Base-by-base conservation (phyloP, 169 alveolate genomes). In the Eimeria brunetti region DNA sequence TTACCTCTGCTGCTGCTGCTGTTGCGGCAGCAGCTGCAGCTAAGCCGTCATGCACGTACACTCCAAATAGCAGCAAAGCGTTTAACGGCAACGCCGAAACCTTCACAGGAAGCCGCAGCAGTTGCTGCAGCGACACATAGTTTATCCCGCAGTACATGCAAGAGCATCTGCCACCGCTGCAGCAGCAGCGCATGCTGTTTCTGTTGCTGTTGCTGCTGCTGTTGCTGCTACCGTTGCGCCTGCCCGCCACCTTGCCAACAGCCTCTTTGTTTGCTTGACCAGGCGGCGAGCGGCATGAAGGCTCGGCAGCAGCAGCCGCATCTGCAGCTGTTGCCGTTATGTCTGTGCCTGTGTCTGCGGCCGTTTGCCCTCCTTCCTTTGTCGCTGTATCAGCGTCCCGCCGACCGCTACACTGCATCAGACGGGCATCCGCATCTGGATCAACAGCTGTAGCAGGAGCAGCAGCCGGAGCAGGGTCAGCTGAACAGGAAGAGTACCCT, bases 91-190 rank as follows among this genome's bases (percentile, higher is more conserved):
- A 22, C 62, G 86, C 62, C 2, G 86, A 76, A 8, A 76, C 30
- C 49, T 33, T 27, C 24, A 38, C 80, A 14, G 80, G 80, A 20
- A 69, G 86, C 86, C 86, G 64, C 86, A 76, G 60, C 86, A 76
- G 86, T 27, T 76, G 86, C 86, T 76, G 86, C 38, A 76, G 16
- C 33, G 86, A 76, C 38, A 76, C 62, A 14, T 46, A 76, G 62
- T 76, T 76, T 18, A 44, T 44, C 12, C 86, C 62, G 62, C 86
- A 76, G 58, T 41, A 30, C 36, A 30, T 18, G 64, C 86, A 76
- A 58, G 58, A 76, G 38, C 86, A 76, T 30, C 86, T 38, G 86
- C 86, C n/a, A 64, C 86, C 44, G 86, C 86, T 76, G 62, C 86
- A 44, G 60, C 86, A 60, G 69, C 20, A 27, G 36, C 24, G 33